A percentile compares a stretch with the other conserved stretches of the same genome.
Conservation (phyloP, 2,329 filamentous ascomycete species). For the Gliomastix tumulicola region DNA sequence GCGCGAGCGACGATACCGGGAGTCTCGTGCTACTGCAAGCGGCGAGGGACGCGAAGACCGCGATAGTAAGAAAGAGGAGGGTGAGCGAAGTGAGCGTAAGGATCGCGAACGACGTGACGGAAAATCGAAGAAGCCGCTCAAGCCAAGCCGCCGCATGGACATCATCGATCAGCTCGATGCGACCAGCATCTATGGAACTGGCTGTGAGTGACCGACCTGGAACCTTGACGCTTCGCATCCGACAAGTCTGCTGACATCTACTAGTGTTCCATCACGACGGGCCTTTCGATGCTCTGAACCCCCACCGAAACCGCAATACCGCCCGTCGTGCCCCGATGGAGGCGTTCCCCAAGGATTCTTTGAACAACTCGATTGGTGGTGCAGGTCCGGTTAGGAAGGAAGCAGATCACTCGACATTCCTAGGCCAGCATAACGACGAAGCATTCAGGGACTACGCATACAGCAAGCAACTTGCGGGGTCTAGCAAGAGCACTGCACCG, state of each 20-base stretch:
- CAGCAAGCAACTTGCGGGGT: constrained; percentile 19
- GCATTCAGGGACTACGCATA: constrained; percentile 74
- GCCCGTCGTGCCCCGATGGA: constrained; percentile 86
- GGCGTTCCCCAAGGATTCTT: constrained; percentile 85
- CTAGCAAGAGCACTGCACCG: constrained; percentile 13
- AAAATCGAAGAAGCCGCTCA: constrained; percentile 16
- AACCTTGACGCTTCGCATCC: background rate
- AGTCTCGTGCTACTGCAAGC: background rate
- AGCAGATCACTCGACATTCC: constrained; percentile 80
- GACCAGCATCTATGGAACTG: constrained; percentile 90
- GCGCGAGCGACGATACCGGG: constrained; percentile 14
- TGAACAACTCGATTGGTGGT: constrained; percentile 88
- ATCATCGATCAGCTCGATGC: constrained; percentile 96
- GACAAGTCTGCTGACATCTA: constrained; percentile 5
- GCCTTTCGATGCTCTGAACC: constrained; percentile 93
- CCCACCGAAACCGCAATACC: constrained; percentile 82
- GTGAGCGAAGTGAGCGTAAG: constrained; percentile 4
- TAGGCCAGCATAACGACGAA: constrained; percentile 74
- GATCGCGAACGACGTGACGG: constrained; percentile 8
- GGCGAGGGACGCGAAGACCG: constrained; percentile 10
- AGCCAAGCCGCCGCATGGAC: constrained; percentile 56
- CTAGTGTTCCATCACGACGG: constrained; percentile 97
- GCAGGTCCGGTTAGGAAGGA: constrained; percentile 75
- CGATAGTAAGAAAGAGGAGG: constrained; percentile 1
- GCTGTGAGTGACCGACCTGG: constrained; percentile 52